Base-by-base conservation (phyloP, 1,284 basidiomycete genomes). In the Cystobasidium pallidum region DNA sequence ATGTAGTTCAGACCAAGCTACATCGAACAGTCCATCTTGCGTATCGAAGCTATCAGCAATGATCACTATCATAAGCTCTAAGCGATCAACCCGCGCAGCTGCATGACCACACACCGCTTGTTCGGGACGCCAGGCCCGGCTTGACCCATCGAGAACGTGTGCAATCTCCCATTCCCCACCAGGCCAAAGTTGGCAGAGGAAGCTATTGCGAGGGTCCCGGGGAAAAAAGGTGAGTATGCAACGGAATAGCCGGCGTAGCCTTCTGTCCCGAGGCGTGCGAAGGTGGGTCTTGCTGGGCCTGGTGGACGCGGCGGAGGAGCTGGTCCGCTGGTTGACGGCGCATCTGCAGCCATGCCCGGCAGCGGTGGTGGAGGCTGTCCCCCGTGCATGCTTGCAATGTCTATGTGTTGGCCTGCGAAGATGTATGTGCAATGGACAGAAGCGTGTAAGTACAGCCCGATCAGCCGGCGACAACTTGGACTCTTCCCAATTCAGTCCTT, bases 111-210 rank as follows among this genome's bases (percentile, higher is more conserved):
- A 11, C 19, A 52, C 45, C 43, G 62, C 59, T 71, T 71, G 45
- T 63, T 59, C 30, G 49, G 52, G 15, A 58, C 24, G 49, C 55
- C 72, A 11, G 58, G 45, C 6, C 36, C 34, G 15, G 30, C 36
- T 30, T 47, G 34, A 21, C 81, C 82, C 26, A 87, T 79, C 8
- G 86, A 86, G 57, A 87, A 84, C 30, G 94, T 81, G 80, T 92
- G 89, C 54, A 95, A 80, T 34, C 92, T 85, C 1, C 95, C 95
- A 81, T 97, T 97, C 19, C 95, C 95, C 30, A 98, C 90, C 3
- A 98, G 85, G 1, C 95, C 94, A 81, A 92, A 98, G 82, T 98
- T 98, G 41, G 94, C 92, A 0, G 93, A 86, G 0, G 91, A 92
- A 4, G 93, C 93, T 21, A 96, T 84, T 0, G 94, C 95, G 32